A percentile compares a stretch with the other conserved stretches of the same genome.
Evolutionary conservation across 75 land plant species (phyloP).

Genomic region (Cupressus sempervirens): DNA sequence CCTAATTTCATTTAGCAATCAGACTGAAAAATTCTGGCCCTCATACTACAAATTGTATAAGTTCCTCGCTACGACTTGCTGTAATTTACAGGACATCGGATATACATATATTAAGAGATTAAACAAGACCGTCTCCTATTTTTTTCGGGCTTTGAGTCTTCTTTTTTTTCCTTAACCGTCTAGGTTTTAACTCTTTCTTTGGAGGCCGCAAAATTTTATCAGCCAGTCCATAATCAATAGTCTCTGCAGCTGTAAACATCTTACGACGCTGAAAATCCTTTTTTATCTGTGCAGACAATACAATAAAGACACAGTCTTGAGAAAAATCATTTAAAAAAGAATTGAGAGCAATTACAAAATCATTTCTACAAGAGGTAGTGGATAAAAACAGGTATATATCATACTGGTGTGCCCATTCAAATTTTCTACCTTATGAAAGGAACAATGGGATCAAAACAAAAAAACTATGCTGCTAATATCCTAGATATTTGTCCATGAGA

Average conservation of each 20-base stretch:
- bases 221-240: conserved; percentile 89
- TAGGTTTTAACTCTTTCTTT: conserved; percentile 41
- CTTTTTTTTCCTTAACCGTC: no score
- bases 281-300: conserved; percentile 51
- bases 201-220: conserved; percentile 74
- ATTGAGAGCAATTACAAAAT: neutral
- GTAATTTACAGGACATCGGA: neutral
- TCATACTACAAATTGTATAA: neutral
- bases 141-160: conserved; percentile 43
- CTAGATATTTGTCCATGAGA: neutral
- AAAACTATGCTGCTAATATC: neutral
- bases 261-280: conserved; percentile 71
- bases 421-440: neutral
- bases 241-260: conserved; percentile 72
- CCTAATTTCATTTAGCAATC: neutral
- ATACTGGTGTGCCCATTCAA: neutral
- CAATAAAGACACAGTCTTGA: neutral
- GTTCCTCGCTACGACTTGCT: neutral
- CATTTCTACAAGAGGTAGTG: neutral
- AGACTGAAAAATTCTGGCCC: neutral
- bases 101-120: conserved; percentile 4
- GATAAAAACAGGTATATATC: neutral
- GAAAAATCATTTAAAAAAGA: neutral
- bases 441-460: neutral
- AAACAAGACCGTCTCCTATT: conserved; percentile 62